Conservation (phyloP, 2,329 filamentous ascomycete genomes). For the Bipolaris cookei region DNA sequence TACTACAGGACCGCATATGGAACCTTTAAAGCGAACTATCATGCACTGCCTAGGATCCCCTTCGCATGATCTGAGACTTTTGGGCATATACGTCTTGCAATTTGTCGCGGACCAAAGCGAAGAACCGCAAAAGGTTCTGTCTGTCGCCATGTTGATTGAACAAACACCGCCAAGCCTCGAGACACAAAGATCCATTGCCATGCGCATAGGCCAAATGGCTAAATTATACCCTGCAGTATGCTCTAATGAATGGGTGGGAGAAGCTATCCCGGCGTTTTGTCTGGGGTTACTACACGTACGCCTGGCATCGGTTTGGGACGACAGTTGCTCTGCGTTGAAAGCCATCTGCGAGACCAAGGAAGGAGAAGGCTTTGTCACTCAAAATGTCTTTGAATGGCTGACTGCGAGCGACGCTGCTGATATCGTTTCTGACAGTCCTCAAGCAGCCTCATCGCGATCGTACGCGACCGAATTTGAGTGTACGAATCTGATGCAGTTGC, state of each 20-base stretch:
- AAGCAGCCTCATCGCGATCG: slow-evolving; percentile 28
- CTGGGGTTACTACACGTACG: slow-evolving; percentile 90
- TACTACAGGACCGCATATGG: slow-evolving; percentile 62
- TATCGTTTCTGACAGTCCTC: slow-evolving; percentile 9
- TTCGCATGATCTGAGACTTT: slow-evolving; percentile 75
- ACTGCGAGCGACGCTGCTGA: slow-evolving; percentile 20
- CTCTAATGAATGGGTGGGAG: slow-evolving; percentile 68
- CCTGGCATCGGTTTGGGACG: slow-evolving; percentile 85
- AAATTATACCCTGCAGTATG: slow-evolving; percentile 66
- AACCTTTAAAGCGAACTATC: slow-evolving; percentile 68
- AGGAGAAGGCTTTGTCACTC: slow-evolving; percentile 75
- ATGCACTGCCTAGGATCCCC: slow-evolving; percentile 76
- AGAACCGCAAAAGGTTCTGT: slow-evolving; percentile 60
- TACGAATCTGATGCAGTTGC: slow-evolving; percentile 69
- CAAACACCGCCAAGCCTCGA: slow-evolving; percentile 78
- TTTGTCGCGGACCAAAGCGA: slow-evolving; percentile 60
- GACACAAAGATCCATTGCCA: slow-evolving; percentile 77
- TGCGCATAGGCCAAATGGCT: slow-evolving; percentile 82
- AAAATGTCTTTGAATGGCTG: slow-evolving; percentile 81
- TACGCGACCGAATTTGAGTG: slow-evolving; percentile 81
- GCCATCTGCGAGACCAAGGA: slow-evolving; percentile 71
- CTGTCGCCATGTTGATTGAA: slow-evolving; percentile 78
- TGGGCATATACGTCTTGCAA: slow-evolving; percentile 74
- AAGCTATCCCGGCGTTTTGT: slow-evolving; percentile 78
- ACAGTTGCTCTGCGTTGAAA: slow-evolving; percentile 76